Conservation (phyloP, 139 green algal genomes). For the Closterium sp. region DNA sequence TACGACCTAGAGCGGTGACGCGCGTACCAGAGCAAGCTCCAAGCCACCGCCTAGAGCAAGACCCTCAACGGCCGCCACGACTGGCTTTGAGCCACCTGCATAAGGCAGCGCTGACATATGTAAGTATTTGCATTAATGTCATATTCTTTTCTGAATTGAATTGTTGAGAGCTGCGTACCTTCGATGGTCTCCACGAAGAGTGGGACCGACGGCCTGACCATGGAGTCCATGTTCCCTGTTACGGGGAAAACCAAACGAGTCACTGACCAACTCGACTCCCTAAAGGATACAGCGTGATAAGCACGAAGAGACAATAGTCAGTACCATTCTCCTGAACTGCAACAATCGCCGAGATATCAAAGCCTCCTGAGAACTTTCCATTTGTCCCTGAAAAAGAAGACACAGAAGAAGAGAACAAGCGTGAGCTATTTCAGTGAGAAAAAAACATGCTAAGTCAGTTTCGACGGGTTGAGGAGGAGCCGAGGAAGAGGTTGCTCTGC, state of each 20-base stretch:
- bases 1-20: neutral
- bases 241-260: neutral
- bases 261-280: neutral
- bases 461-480: too few relatives aligned
- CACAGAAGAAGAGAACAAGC: neutral
- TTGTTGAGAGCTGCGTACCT: neutral
- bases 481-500: neutral
- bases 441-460: too few relatives aligned
- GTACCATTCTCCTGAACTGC: slow-evolving; percentile 33
- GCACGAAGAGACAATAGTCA: neutral
- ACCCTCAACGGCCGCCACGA: slow-evolving; percentile 80
- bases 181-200: slow-evolving; percentile 2
- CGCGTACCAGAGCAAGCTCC: slow-evolving; percentile 83
- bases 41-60: slow-evolving; percentile 89
- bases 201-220: neutral
- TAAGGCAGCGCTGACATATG: neutral
- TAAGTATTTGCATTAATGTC: neutral
- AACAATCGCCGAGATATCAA: slow-evolving; percentile 83
- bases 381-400: slow-evolving; percentile 25
- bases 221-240: neutral
- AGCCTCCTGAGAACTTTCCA: slow-evolving; percentile 90
- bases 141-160: neutral
- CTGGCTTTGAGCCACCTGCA: slow-evolving; percentile 75
- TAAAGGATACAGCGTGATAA: neutral
- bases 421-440: neutral